Evolutionary conservation across 2,329 filamentous ascomycete genomes (phyloP).

Genomic region (Exophiala alcalophila): DNA sequence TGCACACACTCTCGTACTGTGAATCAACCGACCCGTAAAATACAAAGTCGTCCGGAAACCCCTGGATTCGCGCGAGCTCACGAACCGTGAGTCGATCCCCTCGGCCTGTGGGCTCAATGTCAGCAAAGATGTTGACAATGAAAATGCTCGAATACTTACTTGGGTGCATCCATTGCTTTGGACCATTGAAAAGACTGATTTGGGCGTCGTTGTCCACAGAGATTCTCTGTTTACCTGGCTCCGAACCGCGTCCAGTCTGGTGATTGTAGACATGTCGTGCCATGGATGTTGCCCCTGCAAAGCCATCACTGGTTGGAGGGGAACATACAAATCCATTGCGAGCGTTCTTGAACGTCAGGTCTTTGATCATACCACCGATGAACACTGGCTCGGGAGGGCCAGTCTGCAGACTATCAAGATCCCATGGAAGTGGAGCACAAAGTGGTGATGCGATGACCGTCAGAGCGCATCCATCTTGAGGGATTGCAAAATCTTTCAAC

Average conservation of each 20-base stretch:
- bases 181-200: background rate
- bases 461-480: slow-evolving; percentile 13
- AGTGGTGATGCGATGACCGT: slow-evolving; percentile 15
- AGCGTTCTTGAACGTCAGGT: slow-evolving; percentile 10
- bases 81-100: slow-evolving; percentile 20
- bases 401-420: background rate
- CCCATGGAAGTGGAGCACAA: slow-evolving; percentile 14
- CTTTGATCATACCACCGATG: slow-evolving; percentile 4
- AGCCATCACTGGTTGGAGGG: background rate
- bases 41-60: slow-evolving; percentile 25
- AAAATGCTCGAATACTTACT: slow-evolving; percentile 3
- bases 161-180: slow-evolving; percentile 15
- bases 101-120: slow-evolving; percentile 5
- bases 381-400: background rate
- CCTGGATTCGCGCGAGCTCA: slow-evolving; percentile 25
- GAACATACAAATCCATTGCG: slow-evolving; percentile 11
- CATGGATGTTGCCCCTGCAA: background rate
- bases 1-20: slow-evolving; percentile 16
- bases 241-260: slow-evolving; percentile 6
- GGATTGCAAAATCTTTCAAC: slow-evolving; percentile 13
- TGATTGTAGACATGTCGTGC: slow-evolving; percentile 13
- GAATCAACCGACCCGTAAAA: slow-evolving; percentile 13
- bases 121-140: background rate
- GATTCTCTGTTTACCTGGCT: background rate
- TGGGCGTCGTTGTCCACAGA: background rate